Evolutionary conservation across 192 early-diverging fungal genomes (phyloP), one percentile per base, ranked within the genome.

Genomic region (Backusella parvicylindrica): DNA sequence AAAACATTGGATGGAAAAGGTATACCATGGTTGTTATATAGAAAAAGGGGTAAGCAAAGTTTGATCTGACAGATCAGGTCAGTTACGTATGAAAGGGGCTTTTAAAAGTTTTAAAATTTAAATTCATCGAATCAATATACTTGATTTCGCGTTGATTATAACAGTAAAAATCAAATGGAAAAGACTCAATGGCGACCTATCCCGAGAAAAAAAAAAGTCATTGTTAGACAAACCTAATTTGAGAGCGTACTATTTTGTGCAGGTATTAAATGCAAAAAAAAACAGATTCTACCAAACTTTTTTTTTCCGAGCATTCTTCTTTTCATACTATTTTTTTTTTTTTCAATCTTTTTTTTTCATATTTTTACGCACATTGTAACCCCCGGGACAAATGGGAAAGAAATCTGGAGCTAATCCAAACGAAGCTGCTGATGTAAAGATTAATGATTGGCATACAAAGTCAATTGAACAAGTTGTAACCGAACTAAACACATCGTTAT

Each of bases 361-460:
- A 30, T 65, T 65, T 35, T 6, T 18, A 18, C 1, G 16, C 33
- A 2, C 8, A 35, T 6, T 11, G 8, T 11, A 21, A 37, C 2
- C 4, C 13, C 21, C 36, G 15, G 37, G 16, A 1, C 6, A 37
- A 4, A 36, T 36, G 35, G n/a, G 9, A 67, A 67, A 36, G 16
- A n/a, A 67, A 67, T 9, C n/a, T 21, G n/a, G n/a, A 18, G 9
- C 35, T 11, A 12, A 8, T 32, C 16, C 33, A 12, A 12, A 21
- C 21, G 12, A 2, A 9, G 6, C 9, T 36, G n/a, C 31, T 36
- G 33, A 95, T 95, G 13, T 92, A 97, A 79, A 95, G 96, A 11
- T 7, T 3, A n/a, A 64, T 31, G 1, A 66, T 65, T 73, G 72
- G 60, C 72, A 73, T 38, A 64, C 72, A 40, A 73, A 73, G 32